Evolutionary conservation across 805 yeast genomes (phyloP).

Genomic region (Candida xiaguanensis): DNA sequence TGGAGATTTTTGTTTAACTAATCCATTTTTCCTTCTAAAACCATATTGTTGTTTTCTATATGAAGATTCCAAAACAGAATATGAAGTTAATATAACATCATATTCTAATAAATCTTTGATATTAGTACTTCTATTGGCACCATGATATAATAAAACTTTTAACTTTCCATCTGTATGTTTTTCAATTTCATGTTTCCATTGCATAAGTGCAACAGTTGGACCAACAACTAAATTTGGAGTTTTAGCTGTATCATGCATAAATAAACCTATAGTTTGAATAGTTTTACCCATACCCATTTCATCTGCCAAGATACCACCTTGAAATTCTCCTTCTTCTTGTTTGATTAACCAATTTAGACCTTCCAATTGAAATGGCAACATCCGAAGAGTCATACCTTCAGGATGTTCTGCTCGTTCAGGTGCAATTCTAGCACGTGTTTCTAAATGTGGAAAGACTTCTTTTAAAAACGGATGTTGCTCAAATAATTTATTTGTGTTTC

Average conservation of each 20-base stretch:
- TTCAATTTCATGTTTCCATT: slow-evolving; percentile 93
- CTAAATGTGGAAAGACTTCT: slow-evolving; percentile 66
- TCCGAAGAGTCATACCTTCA: slow-evolving; percentile 61
- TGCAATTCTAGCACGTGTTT: slow-evolving; percentile 39
- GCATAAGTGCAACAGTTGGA: slow-evolving; percentile 98
- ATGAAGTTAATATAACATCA: slow-evolving; percentile 88
- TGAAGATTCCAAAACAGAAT: slow-evolving; percentile 86
- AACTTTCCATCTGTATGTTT: slow-evolving; percentile 69
- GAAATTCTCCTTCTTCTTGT: slow-evolving; percentile 75
- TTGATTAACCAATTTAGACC: slow-evolving; percentile 85
- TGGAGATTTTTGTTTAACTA: slow-evolving; percentile 70
- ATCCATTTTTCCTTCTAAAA: slow-evolving; percentile 65
- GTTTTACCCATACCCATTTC: slow-evolving; percentile 99
- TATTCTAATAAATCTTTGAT: slow-evolving; percentile 53
- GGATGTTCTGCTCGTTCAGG: slow-evolving; percentile 73
- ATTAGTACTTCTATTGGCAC: slow-evolving; percentile 67
- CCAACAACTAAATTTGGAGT: slow-evolving; percentile 88
- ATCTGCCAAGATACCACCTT: slow-evolving; percentile 94
- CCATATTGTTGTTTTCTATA: slow-evolving; percentile 82
- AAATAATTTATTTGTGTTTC: slow-evolving; percentile 64
- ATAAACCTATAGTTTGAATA: slow-evolving; percentile 87
- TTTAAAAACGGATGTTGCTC: slow-evolving; percentile 76
- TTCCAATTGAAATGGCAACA: slow-evolving; percentile 90
- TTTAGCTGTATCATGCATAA: slow-evolving; percentile 63
- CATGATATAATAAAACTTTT: slow-evolving; percentile 75